phyloP scores from a whole-genome alignment of 202 grass and related monocot genomes.

The Elaeis oleifera region DNA sequence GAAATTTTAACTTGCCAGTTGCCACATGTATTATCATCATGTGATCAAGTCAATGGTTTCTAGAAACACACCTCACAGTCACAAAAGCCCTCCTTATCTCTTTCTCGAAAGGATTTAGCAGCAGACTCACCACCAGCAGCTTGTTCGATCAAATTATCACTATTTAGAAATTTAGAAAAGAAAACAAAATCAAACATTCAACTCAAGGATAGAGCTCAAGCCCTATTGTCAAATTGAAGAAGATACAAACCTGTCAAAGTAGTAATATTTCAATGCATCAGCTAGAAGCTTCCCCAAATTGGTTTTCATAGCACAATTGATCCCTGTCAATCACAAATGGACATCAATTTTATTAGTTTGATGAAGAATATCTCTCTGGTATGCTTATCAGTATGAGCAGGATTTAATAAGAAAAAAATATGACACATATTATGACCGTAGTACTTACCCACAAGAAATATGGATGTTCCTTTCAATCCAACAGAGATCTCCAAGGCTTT shows the following conservation, averaged over 20 bases:
- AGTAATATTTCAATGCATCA: slow-evolving; percentile 78
- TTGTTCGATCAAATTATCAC: slow-evolving; percentile 78
- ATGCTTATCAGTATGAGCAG: neutral
- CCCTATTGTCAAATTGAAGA: neutral
- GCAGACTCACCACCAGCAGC: slow-evolving; percentile 64
- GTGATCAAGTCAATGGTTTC: no score
- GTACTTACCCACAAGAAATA: slow-evolving; percentile 66
- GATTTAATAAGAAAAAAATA: neutral
- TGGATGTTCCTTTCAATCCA: slow-evolving; percentile 73
- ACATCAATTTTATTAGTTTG: neutral
- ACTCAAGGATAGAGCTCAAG: neutral
- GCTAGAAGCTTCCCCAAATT: slow-evolving; percentile 58
- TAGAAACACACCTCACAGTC: slow-evolving; percentile 44
- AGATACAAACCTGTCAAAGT: slow-evolving; percentile 51
- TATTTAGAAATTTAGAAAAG: slow-evolving; percentile 6
- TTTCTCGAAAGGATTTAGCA: slow-evolving; percentile 43
- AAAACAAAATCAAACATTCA: slow-evolving; percentile 13
- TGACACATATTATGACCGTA: neutral
- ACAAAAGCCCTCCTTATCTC: slow-evolving; percentile 60
- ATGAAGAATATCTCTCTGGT: no score
- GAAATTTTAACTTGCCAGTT: no score
- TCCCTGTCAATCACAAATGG: slow-evolving; percentile 27
- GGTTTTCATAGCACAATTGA: slow-evolving; percentile 52
- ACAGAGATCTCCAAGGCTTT: slow-evolving; percentile 58
- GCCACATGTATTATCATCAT: no score